Conservation (phyloP, 495 filamentous ascomycete species). For the Schizothecium vesticola region DNA sequence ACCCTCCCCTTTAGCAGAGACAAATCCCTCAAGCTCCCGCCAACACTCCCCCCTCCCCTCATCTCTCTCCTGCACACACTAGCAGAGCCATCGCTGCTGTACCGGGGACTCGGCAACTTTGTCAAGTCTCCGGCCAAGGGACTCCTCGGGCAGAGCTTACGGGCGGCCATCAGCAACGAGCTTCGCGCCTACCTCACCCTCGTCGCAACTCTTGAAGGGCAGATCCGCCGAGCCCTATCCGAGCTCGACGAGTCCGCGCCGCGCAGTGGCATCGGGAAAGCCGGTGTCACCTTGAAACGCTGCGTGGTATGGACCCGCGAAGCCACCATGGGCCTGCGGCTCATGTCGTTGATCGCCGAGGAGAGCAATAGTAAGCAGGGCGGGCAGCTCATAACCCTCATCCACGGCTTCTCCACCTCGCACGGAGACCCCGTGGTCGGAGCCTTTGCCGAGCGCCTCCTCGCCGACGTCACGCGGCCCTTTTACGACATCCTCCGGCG, state of each 20-base stretch:
- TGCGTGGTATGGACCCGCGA: constrained; percentile 97
- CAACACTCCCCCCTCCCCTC: constrained; percentile 74
- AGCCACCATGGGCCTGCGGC: constrained; percentile 89
- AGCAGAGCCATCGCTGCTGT: constrained; percentile 89
- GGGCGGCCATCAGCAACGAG: constrained; percentile 82
- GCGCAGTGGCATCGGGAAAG: constrained; percentile 66
- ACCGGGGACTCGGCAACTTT: constrained; percentile 71
- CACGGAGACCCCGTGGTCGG: constrained; percentile 95
- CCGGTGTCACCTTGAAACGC: constrained; percentile 90
- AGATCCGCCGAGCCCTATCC: constrained; percentile 75
- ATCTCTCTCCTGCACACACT: constrained; percentile 83
- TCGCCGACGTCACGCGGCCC: constrained; percentile 86
- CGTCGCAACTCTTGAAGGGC: constrained; percentile 88
- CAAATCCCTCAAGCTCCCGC: constrained; percentile 64
- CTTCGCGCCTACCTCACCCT: constrained; percentile 87
- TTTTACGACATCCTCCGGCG: constrained; percentile 95
- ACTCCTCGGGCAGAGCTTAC: constrained; percentile 84
- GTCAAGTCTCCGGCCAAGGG: constrained; percentile 61
- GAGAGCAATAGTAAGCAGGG: constrained; percentile 81
- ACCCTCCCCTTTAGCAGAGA: constrained; percentile 69
- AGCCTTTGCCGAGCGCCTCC: constrained; percentile 86
- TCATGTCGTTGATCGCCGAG: constrained; percentile 93
- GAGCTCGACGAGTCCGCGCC: constrained; percentile 60
- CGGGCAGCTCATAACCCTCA: constrained; percentile 88
- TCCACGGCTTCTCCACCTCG: constrained; percentile 86